Evolutionary conservation across 768 basidiomycete genomes (phyloP).

Genomic region (Mycena amicta): DNA sequence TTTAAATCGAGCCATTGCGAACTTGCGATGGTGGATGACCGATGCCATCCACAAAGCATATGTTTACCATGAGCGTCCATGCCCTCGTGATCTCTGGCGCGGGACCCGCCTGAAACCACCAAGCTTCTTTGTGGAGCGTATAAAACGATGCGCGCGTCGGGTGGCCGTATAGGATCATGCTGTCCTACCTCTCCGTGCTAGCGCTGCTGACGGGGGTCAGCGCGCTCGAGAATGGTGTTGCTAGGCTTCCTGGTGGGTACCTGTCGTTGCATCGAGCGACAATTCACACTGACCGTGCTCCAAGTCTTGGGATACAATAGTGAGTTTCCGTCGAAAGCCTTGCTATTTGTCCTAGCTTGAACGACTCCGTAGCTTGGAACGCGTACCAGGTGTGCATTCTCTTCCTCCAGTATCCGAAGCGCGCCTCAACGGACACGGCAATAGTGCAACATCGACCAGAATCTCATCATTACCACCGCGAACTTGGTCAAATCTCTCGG

Average conservation of each 20-base stretch:
- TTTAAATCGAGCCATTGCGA: too few relatives aligned
- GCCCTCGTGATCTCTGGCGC: too few relatives aligned
- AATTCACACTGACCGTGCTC: background rate
- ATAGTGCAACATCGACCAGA: constrained; percentile 42
- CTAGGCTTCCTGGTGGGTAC: constrained; percentile 10
- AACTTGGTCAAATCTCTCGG: constrained; percentile 59
- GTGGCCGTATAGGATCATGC: too few relatives aligned
- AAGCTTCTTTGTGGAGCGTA: too few relatives aligned
- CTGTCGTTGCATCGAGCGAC: background rate
- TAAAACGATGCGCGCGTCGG: too few relatives aligned
- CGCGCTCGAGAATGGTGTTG: constrained; percentile 20
- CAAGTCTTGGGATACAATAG: constrained; percentile 22
- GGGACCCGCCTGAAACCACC: too few relatives aligned
- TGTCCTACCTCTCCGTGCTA: background rate
- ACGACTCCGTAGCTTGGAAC: constrained; percentile 18
- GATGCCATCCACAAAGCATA: too few relatives aligned
- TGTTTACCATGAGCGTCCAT: too few relatives aligned
- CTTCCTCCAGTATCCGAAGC: too few relatives aligned
- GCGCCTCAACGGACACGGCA: background rate
- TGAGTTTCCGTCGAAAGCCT: background rate
- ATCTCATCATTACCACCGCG: constrained; percentile 52
- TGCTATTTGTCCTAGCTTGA: background rate
- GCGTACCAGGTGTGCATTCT: constrained; percentile 16
- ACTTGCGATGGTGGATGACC: too few relatives aligned
- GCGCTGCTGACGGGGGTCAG: background rate